Evolutionary conservation across 116 monocot species (phyloP), one percentile per base, ranked within the genome.

Genomic region (Cymodocea nodosa): DNA sequence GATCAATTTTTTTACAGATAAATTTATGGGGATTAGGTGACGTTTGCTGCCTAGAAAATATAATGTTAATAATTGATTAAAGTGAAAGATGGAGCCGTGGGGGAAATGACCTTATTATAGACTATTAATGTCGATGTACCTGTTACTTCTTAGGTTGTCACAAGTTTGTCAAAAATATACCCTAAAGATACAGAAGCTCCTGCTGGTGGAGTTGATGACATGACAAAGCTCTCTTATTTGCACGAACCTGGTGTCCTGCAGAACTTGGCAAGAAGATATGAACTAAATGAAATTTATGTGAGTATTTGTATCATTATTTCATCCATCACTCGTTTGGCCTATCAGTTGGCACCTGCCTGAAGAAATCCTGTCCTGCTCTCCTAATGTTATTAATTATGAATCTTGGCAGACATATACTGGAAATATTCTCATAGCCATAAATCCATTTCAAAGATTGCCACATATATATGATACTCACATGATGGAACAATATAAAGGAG

Each of bases 281-380:
- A 87, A 59, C 81, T 97, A 35, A 97, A 87, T 84, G 97, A 97
- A 85, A 97, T 97, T 70, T 97, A 97, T 81, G 97, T 97, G 85
- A 67, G 80, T 22, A 58, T 15, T 65, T 22, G 74, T 44, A 16
- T 17, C 64, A 24, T 69, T 16, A 10, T 61, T 79, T 59, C 52
- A 23, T 60, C n/a, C 34, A 19, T 24, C 49, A 50, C 6, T 2
- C 15, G 15, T 22, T 65, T 66, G 51, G 6, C 17, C n/a, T 18
- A 20, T n/a, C 44, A 39, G 8, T 59, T 15, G 54, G 59, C 39
- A 55, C 12, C 34, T 69, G 23, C 20, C 23, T 51, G 12, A 22
- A 14, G 35, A 68, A 53, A 16, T 24, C 24, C 15, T 64, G 23
- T 56, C 48, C 53, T 23, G 66, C 68, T 11, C 17, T 52, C 25